These are phyloP conservation scores for Cyberlindnera veronae DNA, from an alignment of 805 yeast genomes.

Conservation along the genomic window DNA sequence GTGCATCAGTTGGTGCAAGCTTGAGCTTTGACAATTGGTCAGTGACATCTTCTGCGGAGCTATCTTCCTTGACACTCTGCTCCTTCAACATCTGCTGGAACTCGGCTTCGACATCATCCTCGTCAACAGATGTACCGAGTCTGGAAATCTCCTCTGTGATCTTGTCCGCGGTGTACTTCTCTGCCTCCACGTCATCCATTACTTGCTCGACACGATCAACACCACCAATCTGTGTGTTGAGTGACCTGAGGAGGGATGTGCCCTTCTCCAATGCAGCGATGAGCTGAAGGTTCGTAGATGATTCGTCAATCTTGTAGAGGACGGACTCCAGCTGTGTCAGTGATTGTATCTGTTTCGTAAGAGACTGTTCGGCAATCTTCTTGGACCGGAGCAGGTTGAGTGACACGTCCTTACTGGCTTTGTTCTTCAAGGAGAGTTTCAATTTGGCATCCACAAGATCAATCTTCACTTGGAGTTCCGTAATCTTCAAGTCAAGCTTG, in stretches of 20 bases:
- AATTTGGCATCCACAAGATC: conserved; percentile 16
- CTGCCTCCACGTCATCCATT: conserved; percentile 38
- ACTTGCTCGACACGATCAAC: conserved; percentile 40
- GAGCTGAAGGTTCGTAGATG: conserved; percentile 38
- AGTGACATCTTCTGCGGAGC: conserved; percentile 17
- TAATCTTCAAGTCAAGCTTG: conserved; percentile 21
- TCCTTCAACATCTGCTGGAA: conserved; percentile 32
- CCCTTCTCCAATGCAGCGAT: conserved; percentile 36
- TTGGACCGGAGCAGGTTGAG: conserved; percentile 33
- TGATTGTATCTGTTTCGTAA: conserved; percentile 31
- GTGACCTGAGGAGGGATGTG: conserved; percentile 31
- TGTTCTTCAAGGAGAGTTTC: conserved; percentile 22
- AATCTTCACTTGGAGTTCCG: conserved; percentile 22
- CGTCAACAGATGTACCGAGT: conserved; percentile 20
- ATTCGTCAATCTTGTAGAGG: conserved; percentile 39
- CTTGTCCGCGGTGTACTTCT: conserved; percentile 34
- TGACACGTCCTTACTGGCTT: conserved; percentile 28
- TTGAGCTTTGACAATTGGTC: conserved; percentile 25
- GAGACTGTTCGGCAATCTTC: conserved; percentile 33
- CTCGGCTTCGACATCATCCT: conserved; percentile 33
- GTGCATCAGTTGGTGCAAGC: conserved; percentile 19
- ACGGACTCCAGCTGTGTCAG: conserved; percentile 37
- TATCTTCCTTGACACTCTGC: conserved; percentile 10
- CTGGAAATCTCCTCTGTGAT: conserved; percentile 33
- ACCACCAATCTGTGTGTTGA: conserved; percentile 42